Evolutionary conservation across 768 basidiomycete species (phyloP).

Genomic region (Trametes cubensis): DNA sequence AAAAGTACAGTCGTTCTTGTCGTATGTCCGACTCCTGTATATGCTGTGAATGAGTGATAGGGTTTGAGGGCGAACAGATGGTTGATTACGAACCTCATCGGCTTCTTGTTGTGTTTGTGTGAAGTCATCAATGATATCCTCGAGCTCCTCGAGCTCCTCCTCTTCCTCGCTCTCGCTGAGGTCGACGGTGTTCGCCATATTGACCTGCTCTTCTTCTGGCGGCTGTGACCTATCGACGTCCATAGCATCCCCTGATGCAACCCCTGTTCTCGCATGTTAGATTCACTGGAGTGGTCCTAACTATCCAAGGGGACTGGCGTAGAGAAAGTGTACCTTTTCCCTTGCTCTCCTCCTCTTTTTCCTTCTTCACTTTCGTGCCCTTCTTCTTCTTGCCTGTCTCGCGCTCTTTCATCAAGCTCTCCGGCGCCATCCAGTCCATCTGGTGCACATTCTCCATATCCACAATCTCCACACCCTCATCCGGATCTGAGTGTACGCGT

Average conservation of each 20-base stretch:
- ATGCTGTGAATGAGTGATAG: not conserved
- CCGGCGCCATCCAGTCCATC: conserved; percentile 91
- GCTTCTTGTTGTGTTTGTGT: conserved; percentile 40
- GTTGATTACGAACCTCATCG: conserved; percentile 48
- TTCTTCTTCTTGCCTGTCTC: conserved; percentile 35
- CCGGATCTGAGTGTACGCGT: conserved; percentile 84
- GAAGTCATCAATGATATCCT: conserved; percentile 77
- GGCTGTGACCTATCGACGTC: conserved; percentile 27
- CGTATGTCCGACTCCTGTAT: conserved; percentile 50
- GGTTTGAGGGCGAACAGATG: no score
- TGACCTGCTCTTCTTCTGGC: conserved; percentile 37
- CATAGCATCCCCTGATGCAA: conserved; percentile 30
- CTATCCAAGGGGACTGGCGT: no score
- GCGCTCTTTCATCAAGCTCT: conserved; percentile 55
- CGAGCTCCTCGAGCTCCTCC: conserved; percentile 75
- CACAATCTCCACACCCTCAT: conserved; percentile 84
- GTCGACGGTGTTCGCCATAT: conserved; percentile 63
- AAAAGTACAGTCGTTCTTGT: conserved; percentile 79
- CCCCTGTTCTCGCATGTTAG: no score
- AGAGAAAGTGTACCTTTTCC: no score
- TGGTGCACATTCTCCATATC: conserved; percentile 77
- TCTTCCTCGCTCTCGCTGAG: conserved; percentile 79
- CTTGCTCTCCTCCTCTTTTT: conserved; percentile 38
- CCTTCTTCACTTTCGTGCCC: conserved; percentile 43
- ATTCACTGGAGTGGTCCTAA: no score